These are phyloP conservation scores for Trametes maxima DNA, from an alignment of 768 basidiomycete genomes.

Conservation along the genomic window DNA sequence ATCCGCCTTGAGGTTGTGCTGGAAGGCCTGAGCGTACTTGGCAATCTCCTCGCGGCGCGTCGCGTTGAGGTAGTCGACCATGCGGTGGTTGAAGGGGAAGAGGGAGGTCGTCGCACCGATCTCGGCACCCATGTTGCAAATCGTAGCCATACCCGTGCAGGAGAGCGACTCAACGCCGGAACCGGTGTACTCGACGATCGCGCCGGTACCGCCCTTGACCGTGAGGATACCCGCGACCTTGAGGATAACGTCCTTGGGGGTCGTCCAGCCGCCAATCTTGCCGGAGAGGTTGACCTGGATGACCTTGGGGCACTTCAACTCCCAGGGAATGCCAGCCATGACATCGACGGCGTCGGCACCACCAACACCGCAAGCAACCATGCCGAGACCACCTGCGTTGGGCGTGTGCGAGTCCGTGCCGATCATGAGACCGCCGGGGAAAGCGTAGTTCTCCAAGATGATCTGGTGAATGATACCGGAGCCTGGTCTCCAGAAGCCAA, in stretches of 20 bases:
- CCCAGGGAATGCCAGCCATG: slow-evolving; percentile 98
- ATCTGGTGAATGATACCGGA: slow-evolving; percentile 99
- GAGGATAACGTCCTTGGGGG: slow-evolving; percentile 98
- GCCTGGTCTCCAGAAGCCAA: slow-evolving; percentile 99
- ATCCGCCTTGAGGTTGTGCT: slow-evolving; percentile 90
- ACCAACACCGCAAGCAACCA: slow-evolving; percentile 99
- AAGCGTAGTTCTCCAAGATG: slow-evolving; percentile 98
- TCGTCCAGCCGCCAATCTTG: slow-evolving; percentile 95
- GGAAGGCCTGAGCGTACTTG: slow-evolving; percentile 84
- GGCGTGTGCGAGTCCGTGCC: slow-evolving; percentile 99
- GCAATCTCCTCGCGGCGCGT: slow-evolving; percentile 90
- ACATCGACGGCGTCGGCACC: slow-evolving; percentile 99
- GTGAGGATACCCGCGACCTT: slow-evolving; percentile 99
- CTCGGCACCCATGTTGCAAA: slow-evolving; percentile 99
- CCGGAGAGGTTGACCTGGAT: slow-evolving; percentile 97
- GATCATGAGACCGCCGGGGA: slow-evolving; percentile 99
- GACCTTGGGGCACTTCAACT: slow-evolving; percentile 98
- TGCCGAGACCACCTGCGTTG: slow-evolving; percentile 98
- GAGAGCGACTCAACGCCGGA: slow-evolving; percentile 95
- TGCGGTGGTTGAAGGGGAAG: slow-evolving; percentile 98
- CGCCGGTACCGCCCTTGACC: slow-evolving; percentile 99
- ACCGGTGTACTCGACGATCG: slow-evolving; percentile 97
- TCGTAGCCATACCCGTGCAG: slow-evolving; percentile 99
- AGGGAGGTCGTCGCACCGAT: slow-evolving; percentile 98
- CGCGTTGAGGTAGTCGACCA: slow-evolving; percentile 92